Evolutionary conservation across 2,329 filamentous ascomycete genomes (phyloP), one percentile per base, ranked within the genome.

Genomic region (Ophiocordyceps sinensis): DNA sequence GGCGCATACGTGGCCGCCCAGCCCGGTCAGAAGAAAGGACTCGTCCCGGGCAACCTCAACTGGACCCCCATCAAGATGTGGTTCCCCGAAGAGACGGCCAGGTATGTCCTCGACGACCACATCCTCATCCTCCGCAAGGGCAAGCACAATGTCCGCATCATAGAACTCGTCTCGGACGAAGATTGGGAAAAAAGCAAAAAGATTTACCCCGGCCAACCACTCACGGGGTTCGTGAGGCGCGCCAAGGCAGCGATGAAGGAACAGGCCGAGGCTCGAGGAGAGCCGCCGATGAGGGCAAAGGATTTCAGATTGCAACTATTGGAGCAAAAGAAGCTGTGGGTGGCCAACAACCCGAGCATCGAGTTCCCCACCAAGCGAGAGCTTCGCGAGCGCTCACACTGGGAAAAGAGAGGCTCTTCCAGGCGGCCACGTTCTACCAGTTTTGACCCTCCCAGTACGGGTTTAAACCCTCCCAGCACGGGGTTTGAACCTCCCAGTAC

Each of bases 1-100:
- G 78, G 73, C 17, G 71, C 73, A 3, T 82, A 82, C 51, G 68
- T 85, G 43, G 76, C 70, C 39, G 74, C 67, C 1, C 53, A 66
- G 35, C 67, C 72, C 2, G 63, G 65, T 15, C 55, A 63, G 45
- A 57, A 51, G 41, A 52, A 60, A 46, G 58, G 69, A 41, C 60
- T 77, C 59, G 51, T 56, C 29, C 58, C 65, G 0, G 70, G 65
- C 14, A 68, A 69, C 43, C 53, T 86, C 23, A 64, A 68, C 23
- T 87, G 77, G 65, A 73, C 69, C 9, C 69, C 71, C 2, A 70
- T 85, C 45, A 75, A 76, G 53, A 59, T 69, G 19, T 77, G 75
- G 69, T 71, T 65, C 48, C 63, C 67, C 0, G 59, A 66, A 21
- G 72, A 80, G 41, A 79, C 76, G 1, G 53, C 65, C 43, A 71